These are phyloP conservation scores for Hypoxylon lenormandii DNA, from an alignment of 495 filamentous ascomycete species.

Conservation along the genomic window DNA sequence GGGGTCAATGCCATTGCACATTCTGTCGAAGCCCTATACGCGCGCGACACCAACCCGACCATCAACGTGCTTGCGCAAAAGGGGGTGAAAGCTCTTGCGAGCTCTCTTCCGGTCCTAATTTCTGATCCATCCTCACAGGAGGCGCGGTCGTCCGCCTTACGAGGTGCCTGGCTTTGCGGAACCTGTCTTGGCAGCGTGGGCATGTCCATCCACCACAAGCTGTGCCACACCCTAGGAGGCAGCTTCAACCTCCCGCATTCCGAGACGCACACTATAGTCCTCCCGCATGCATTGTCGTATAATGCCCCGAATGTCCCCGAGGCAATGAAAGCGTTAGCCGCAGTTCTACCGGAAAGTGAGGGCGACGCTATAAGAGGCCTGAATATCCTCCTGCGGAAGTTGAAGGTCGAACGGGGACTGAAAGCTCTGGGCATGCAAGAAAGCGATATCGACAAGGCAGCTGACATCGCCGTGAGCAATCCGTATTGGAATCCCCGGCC, in stretches of 20 bases:
- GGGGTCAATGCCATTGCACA: constrained; percentile 79
- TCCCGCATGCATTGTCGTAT: constrained; percentile 75
- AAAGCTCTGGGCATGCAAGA: constrained; percentile 74
- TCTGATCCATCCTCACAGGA: constrained; percentile 60
- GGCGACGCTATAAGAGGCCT: constrained; percentile 68
- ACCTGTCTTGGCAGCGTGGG: constrained; percentile 73
- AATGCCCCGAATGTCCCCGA: constrained; percentile 73
- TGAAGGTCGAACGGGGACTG: constrained; percentile 69
- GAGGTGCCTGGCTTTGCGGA: constrained; percentile 76
- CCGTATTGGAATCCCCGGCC: constrained; percentile 74
- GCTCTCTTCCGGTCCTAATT: constrained; percentile 68
- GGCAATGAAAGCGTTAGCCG: constrained; percentile 68
- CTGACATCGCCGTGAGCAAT: constrained; percentile 72
- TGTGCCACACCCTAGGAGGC: constrained; percentile 76
- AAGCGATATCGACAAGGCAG: constrained; percentile 73
- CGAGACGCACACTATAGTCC: constrained; percentile 75
- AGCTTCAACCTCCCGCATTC: constrained; percentile 77
- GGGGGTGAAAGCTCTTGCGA: constrained; percentile 66
- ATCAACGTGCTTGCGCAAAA: constrained; percentile 70
- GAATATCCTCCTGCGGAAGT: constrained; percentile 68
- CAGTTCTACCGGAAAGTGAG: constrained; percentile 69
- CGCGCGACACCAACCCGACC: constrained; percentile 71
- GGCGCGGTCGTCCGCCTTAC: constrained; percentile 69
- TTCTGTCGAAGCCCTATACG: constrained; percentile 75
- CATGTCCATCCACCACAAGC: constrained; percentile 78